A percentile compares a stretch with the other conserved stretches of the same genome.
These are phyloP conservation scores for Kuraishia capsulata DNA, from an alignment of 805 yeast species.

Conservation along the genomic window DNA sequence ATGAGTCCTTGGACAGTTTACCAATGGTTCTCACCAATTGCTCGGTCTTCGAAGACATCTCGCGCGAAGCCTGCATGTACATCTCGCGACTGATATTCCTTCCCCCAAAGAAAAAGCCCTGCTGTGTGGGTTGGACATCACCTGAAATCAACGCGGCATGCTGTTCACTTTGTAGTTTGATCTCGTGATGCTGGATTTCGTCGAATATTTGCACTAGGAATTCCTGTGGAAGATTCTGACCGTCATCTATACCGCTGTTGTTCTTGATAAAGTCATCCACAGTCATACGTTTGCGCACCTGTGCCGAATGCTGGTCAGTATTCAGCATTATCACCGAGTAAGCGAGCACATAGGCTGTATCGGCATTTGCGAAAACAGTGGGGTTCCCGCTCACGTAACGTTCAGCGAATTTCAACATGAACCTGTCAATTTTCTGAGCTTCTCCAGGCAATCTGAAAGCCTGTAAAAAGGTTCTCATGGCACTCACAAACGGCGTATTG, in stretches of 20 bases:
- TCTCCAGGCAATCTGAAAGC: slow-evolving; percentile 94
- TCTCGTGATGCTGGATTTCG: slow-evolving; percentile 79
- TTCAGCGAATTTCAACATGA: slow-evolving; percentile 95
- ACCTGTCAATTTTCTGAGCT: slow-evolving; percentile 94
- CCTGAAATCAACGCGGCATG: slow-evolving; percentile 81
- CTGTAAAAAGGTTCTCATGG: slow-evolving; percentile 78
- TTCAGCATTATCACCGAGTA: slow-evolving; percentile 89
- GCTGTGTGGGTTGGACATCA: slow-evolving; percentile 28
- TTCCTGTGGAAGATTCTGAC: slow-evolving; percentile 71
- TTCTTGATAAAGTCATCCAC: slow-evolving; percentile 78
- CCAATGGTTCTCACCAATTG: slow-evolving; percentile 64
- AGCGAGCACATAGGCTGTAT: slow-evolving; percentile 85
- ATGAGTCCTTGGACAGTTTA: slow-evolving; percentile 32
- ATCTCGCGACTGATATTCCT: slow-evolving; percentile 71
- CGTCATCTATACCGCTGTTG: slow-evolving; percentile 89
- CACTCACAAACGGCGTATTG: slow-evolving; percentile 65
- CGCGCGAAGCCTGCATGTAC: slow-evolving; percentile 85
- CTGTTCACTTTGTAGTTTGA: slow-evolving; percentile 86
- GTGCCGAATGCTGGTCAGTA: slow-evolving; percentile 88
- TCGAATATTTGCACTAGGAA: slow-evolving; percentile 58
- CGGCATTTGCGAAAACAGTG: slow-evolving; percentile 81
- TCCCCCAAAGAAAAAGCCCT: slow-evolving; percentile 57
- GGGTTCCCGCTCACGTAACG: slow-evolving; percentile 86
- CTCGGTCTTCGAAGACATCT: slow-evolving; percentile 85
- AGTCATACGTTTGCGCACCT: slow-evolving; percentile 81